Conservation (phyloP, 208 protist genomes). For the Wallacemonas sp. region DNA sequence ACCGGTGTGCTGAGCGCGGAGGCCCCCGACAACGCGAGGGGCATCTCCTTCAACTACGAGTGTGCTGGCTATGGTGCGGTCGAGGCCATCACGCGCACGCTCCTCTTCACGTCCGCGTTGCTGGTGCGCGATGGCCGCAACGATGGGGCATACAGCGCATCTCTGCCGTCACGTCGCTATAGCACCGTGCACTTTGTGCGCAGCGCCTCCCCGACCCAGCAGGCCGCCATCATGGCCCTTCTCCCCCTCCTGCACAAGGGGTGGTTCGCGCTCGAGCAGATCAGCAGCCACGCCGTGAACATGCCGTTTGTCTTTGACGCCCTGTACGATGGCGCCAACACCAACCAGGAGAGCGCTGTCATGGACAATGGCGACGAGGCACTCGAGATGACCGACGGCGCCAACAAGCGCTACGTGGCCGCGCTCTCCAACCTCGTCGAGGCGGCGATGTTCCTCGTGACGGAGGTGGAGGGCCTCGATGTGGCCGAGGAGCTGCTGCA, state of each 20-base stretch:
- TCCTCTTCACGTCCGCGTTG: constrained; percentile 42
- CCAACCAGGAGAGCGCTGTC: constrained; percentile 40
- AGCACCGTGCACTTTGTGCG: constrained; percentile 31
- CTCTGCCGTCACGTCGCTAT: constrained; percentile 30
- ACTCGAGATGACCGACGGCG: constrained; percentile 32
- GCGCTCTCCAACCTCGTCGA: constrained; percentile 44
- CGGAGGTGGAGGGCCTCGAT: constrained; percentile 60
- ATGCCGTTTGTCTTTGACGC: constrained; percentile 70
- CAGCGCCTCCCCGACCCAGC: constrained; percentile 39
- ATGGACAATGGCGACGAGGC: constrained; percentile 27
- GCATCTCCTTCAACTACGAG: constrained; percentile 67
- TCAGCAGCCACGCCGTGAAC: constrained; percentile 54
- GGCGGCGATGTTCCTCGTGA: constrained; percentile 43
- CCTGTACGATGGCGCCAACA: constrained; percentile 47
- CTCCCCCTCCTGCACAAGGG: constrained; percentile 79
- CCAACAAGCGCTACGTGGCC: constrained; percentile 44
- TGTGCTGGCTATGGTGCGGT: constrained; percentile 43
- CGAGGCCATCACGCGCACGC: constrained; percentile 47
- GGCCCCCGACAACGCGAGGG: constrained; percentile 54
- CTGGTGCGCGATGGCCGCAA: constrained; percentile 55
- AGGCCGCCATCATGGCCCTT: constrained; percentile 56
- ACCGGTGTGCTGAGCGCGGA: constrained; percentile 50
- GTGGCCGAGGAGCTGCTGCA: constrained; percentile 34
- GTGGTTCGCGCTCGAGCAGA: constrained; percentile 60
- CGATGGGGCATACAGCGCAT: constrained; percentile 33